Percentiles rank a stretch among this genome's conserved stretches.
Conservation (phyloP, 176 grass and related monocot species). For the Raddia distichophylla region DNA sequence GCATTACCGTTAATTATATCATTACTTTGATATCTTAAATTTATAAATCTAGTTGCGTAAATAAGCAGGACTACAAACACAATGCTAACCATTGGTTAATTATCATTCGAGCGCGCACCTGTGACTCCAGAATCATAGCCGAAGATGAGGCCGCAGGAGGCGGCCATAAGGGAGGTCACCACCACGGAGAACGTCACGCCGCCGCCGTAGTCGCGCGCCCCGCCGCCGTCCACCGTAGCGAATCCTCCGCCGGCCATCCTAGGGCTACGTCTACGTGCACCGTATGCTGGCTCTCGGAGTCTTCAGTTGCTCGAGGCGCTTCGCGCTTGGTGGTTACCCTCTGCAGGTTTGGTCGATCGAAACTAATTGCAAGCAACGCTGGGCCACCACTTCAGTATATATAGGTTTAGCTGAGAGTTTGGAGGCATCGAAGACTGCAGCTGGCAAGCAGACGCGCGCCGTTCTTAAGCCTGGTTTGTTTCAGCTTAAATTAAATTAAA, state of each 20-base stretch:
- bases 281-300: not conserved
- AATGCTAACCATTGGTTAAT: too few relatives aligned
- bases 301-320: not conserved
- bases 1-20: too few relatives aligned
- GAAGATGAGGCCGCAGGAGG: constrained; percentile 56
- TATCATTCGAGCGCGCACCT: constrained; percentile 8
- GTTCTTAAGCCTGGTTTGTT: not conserved
- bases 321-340: too few relatives aligned
- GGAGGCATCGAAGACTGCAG: not conserved
- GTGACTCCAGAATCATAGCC: constrained; percentile 53
- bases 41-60: too few relatives aligned
- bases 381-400: not conserved
- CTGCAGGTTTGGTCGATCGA: too few relatives aligned
- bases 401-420: not conserved
- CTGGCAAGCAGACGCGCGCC: not conserved
- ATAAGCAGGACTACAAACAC: too few relatives aligned
- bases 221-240: not conserved
- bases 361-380: too few relatives aligned
- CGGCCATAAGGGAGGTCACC: constrained; percentile 50
- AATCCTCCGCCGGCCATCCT: constrained; percentile 21
- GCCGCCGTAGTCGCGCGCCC: constrained; percentile 29
- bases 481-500: not conserved
- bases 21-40: too few relatives aligned
- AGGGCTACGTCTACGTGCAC: too few relatives aligned
- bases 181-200: constrained; percentile 43